Evolutionary conservation across 352 stramenopile species (phyloP), one percentile per base, ranked within the genome.

Genomic region (Pythium utonaiense): DNA sequence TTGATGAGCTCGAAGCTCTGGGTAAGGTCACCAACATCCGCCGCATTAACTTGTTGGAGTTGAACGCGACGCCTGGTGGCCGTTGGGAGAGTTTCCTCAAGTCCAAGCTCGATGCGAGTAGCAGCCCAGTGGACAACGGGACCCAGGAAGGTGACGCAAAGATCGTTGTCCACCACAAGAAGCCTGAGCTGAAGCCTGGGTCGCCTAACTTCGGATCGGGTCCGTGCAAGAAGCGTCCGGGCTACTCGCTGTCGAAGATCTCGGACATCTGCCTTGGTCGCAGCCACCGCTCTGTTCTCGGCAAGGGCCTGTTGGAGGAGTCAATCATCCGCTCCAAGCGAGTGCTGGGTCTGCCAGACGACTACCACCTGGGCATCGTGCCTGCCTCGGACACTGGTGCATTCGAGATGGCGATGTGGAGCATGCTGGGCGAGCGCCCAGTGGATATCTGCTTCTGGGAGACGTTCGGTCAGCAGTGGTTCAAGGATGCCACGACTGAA

Each of bases 391-490:
- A 99, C 75, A 99, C 97, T 25, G 97, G 97, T 27, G 97, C 97
- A 14, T 99, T 98, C 68, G 97, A 99, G 78, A 99, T 99, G 97
- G 97, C 96, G 45, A 99, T 99, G 97, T 99, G 97, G 97, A 98
- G 88, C 67, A 96, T 99, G 80, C 84, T 99, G 21, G 97, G 97
- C 31, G 75, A 79, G 30, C 78, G 89, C 0, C 96, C 94, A 7
- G 91, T 99, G 47, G 91, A 97, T 67, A 75, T 96, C 25, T 97
- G 86, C 71, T 96, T 98, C 80, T 99, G 96, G 96, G 96, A 99
- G 74, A 96, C 89, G 22, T 99, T 99, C 67, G 97, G 97, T 19
- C 78, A 96, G 84, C 92, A 96, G 63, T 99, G 97, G 97, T 98
- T 97, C 68, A 89, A 86, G 27, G 97, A 99, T 74, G 94, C 89